phyloP scores from a whole-genome alignment of 345 rosid species.

The Hirschfeldia incana region DNA sequence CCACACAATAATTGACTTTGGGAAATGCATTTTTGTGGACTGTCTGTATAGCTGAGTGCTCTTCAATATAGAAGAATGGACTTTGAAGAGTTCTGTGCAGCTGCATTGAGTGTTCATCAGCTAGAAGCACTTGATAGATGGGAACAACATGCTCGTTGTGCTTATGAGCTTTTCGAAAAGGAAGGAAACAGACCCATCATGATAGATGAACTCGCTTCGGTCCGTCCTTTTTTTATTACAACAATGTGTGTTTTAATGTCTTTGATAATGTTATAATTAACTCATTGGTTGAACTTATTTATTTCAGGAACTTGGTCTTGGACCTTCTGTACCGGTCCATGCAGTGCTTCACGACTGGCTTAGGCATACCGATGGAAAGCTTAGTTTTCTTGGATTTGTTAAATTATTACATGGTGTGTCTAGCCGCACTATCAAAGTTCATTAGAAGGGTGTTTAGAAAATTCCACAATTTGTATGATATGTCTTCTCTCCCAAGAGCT shows the following conservation, averaged over 20 bases:
- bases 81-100: conserved; percentile 15
- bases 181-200: conserved; percentile 91
- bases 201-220: conserved; percentile 93
- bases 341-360: conserved; percentile 96
- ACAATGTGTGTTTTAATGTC: neutral
- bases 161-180: conserved; percentile 90
- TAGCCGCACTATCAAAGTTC: conserved; percentile 63
- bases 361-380: conserved; percentile 90
- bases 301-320: conserved; percentile 89
- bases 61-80: conserved; percentile 52
- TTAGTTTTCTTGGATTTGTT: conserved; percentile 89
- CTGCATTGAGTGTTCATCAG: conserved; percentile 13
- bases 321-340: conserved; percentile 86
- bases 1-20: neutral
- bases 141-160: conserved; percentile 70
- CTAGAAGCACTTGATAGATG: conserved; percentile 21
- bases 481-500: conserved; percentile 16
- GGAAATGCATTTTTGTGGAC: neutral
- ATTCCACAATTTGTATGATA: conserved; percentile 12
- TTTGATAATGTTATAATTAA: conserved; percentile 3
- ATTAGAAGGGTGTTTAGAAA: conserved; percentile 36
- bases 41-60: conserved; percentile 60
- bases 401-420: conserved; percentile 86
- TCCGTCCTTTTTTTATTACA: conserved; percentile 13
- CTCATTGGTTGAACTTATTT: neutral